Evolutionary conservation across 768 basidiomycete species (phyloP), one percentile per base, ranked within the genome.

Genomic region (Sporobolomyces phaffii): DNA sequence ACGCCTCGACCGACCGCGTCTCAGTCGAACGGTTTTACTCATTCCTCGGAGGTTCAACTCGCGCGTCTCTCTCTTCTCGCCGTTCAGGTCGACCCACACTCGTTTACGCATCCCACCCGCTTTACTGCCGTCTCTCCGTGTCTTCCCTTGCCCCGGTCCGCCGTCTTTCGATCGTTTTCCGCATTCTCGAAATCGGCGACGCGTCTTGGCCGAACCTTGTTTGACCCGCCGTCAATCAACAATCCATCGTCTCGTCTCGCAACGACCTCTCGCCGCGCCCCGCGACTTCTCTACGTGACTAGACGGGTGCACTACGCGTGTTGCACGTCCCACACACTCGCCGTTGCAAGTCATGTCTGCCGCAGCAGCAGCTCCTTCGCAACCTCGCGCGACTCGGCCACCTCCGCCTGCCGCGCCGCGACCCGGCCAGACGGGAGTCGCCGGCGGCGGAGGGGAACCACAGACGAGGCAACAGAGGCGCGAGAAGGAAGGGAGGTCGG

Each of bases 401-500:
- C 28, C 54, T 4, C 38, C 53, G 9, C 34, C 34, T 20, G 31
- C 49, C 8, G 29, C 31, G 36, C 52, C 52, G 15, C 13, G 13
- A 8, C 13, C 34, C 24, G 36, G 5, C 10, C 52, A 33, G 7
- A 11, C 34, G 15, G 5, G 20, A 2, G 33, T 22, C 5, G 36
- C 5, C 10, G 34, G 26, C 8, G 54, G 41, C 13, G 40, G 41
- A 22, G 29, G 34, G 29, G 10, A 58, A 34, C 56, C 13, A 26
- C 56, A 58, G 44, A 58, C 56, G n/a, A 11, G 56, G 13, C 56
- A 58, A 31, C 56, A 58, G 24, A n/a, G 56, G 43, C 45, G 56
- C 26, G 56, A 58, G 43, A 58, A 58, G 31, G 56, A 58, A 45
- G 56, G 54, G 11, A 34, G 31, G 48, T 5, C 1, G 24, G 50